Evolutionary conservation across 2,329 filamentous ascomycete genomes (phyloP).

Genomic region (Rutstroemia sydowiana): DNA sequence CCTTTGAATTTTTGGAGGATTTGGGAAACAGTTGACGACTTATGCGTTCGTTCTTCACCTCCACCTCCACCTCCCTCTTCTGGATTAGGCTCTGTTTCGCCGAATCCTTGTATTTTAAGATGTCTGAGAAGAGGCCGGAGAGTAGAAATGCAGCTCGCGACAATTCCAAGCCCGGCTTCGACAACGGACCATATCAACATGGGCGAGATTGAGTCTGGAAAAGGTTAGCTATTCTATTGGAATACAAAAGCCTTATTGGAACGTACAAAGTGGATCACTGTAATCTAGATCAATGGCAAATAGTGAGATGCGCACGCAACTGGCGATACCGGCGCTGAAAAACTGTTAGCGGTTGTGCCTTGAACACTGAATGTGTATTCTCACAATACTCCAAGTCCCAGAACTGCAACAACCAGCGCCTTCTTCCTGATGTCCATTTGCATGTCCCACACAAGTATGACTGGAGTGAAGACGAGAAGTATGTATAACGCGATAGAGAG

Average conservation of each 20-base stretch:
- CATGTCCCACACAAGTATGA: slow-evolving; percentile 8
- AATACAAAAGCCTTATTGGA: no score
- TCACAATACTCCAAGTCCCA: slow-evolving; percentile 9
- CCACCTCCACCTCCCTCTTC: not conserved
- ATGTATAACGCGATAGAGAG: slow-evolving; percentile 1
- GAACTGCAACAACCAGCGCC: not conserved
- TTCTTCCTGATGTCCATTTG: slow-evolving; percentile 8
- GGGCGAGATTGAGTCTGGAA: slow-evolving; percentile 5
- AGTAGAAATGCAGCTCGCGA: slow-evolving; percentile 5
- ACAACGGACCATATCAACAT: slow-evolving; percentile 7
- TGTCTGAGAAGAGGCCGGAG: slow-evolving; percentile 6
- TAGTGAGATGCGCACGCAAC: not conserved
- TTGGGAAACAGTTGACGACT: slow-evolving; percentile 7
- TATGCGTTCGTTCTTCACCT: not conserved
- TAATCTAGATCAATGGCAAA: slow-evolving; percentile 5
- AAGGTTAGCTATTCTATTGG: not conserved
- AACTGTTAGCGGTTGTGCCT: not conserved
- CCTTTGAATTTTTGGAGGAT: slow-evolving; percentile 1
- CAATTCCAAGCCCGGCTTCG: slow-evolving; percentile 6
- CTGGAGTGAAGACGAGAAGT: slow-evolving; percentile 2
- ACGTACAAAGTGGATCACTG: slow-evolving; percentile 2
- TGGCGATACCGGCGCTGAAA: not conserved
- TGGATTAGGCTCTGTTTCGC: not conserved
- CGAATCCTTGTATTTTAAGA: slow-evolving; percentile 1
- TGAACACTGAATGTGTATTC: not conserved